A percentile compares a stretch with the other conserved stretches of the same genome.
Evolutionary conservation across 441 rosid species (phyloP).

Genomic region (Aleurites moluccanus): DNA sequence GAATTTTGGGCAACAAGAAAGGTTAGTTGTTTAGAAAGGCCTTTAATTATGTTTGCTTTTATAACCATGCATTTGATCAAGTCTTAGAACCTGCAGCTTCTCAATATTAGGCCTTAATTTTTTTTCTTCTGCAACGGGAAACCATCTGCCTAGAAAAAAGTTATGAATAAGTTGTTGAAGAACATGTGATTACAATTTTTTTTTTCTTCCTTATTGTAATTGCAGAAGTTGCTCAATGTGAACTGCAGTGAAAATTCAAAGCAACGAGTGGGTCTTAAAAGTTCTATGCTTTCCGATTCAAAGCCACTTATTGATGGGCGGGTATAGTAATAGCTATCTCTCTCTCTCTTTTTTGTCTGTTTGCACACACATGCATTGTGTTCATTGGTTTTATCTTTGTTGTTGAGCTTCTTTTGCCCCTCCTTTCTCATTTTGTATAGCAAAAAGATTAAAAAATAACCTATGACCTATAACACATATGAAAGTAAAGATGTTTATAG

Average conservation of each 20-base stretch:
- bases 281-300: conserved; percentile 73
- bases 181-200: conserved; percentile 15
- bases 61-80: conserved; percentile 1
- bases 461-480: background rate
- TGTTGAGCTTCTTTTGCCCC: background rate
- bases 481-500: background rate
- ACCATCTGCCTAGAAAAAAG: conserved; percentile 2
- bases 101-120: conserved; percentile 11
- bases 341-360: background rate
- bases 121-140: background rate
- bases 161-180: conserved; percentile 7
- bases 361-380: background rate
- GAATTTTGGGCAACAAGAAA: conserved; percentile 93
- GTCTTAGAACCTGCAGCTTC: conserved; percentile 4
- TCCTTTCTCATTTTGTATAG: background rate
- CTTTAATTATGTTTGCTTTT: conserved; percentile 17
- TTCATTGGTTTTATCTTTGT: conserved; percentile 6
- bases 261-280: conserved; percentile 76
- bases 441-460: background rate
- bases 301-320: conserved; percentile 80
- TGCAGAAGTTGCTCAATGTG: conserved; percentile 68
- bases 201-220: conserved; percentile 25
- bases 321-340: conserved; percentile 39
- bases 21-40: conserved; percentile 42
- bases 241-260: conserved; percentile 59